A percentile compares a stretch with the other conserved stretches of the same genome.
Conservation (phyloP, 176 grass and related monocot genomes). For the Avena eriantha region DNA sequence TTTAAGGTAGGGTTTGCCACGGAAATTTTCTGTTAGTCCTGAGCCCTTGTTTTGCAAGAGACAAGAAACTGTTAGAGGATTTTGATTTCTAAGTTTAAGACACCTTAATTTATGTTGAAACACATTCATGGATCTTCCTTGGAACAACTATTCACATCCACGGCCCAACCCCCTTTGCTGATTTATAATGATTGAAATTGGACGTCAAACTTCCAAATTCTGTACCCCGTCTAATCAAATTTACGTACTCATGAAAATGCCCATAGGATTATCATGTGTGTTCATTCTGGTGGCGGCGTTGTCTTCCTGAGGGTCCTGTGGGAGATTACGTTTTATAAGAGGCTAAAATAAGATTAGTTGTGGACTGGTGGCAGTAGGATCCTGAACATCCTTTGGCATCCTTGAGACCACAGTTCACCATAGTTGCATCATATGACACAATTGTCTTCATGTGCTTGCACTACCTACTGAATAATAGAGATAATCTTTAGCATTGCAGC, state of each 20-base stretch:
- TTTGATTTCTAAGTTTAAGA: neutral
- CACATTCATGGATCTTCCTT: neutral
- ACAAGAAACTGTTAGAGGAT: neutral
- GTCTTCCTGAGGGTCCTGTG: slow-evolving; percentile 15
- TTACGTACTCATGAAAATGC: neutral
- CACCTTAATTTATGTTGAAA: neutral
- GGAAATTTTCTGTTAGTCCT: neutral
- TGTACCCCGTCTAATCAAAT: neutral
- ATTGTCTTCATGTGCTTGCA: neutral
- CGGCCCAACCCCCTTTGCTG: neutral
- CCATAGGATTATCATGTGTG: neutral
- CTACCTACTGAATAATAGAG: neutral
- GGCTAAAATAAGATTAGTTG: neutral
- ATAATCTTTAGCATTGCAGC: neutral
- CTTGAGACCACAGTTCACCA: neutral
- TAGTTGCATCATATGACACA: slow-evolving; percentile 2
- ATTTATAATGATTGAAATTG: neutral
- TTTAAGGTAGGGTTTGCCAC: slow-evolving; percentile 1
- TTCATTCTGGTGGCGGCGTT: neutral
- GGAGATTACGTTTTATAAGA: neutral
- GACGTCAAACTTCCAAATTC: neutral
- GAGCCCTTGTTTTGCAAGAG: neutral
- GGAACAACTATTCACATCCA: no score
- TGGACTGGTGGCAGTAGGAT: neutral
- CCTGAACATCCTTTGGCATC: neutral